A percentile compares a stretch with the other conserved stretches of the same genome.
Conservation (phyloP, 116 monocot species). For the Papilionanthe hybrid region DNA sequence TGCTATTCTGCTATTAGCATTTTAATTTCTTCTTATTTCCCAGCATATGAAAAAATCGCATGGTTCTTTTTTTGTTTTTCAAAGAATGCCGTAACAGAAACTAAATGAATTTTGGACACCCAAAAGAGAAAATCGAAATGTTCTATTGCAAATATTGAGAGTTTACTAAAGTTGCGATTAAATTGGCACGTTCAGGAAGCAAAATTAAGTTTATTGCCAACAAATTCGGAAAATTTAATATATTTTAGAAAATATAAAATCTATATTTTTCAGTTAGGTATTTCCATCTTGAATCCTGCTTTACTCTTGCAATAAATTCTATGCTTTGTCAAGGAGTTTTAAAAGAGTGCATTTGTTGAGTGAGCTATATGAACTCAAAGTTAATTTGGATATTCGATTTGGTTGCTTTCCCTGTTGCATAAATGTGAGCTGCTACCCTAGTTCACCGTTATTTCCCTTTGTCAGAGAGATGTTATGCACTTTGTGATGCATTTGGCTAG, state of each 20-base stretch:
- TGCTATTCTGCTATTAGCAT: neutral
- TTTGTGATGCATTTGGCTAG: no score
- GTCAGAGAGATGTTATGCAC: no score
- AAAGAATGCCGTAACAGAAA: neutral
- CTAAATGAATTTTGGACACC: neutral
- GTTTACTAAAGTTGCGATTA: neutral
- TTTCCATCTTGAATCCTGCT: neutral
- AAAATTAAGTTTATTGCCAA: neutral
- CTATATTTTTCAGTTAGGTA: neutral
- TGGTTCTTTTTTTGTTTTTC: neutral
- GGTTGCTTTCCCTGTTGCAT: no score
- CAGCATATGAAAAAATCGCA: neutral
- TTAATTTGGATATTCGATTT: no score
- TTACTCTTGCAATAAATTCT: neutral
- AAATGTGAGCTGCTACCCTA: no score
- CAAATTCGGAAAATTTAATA: neutral
- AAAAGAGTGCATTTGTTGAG: neutral
- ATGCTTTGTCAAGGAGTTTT: neutral
- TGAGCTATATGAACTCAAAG: neutral
- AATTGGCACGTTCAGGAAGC: neutral
- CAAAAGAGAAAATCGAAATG: neutral
- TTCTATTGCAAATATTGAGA: neutral
- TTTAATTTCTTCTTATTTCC: neutral
- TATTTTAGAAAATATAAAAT: neutral
- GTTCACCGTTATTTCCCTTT: no score